Base-by-base conservation (phyloP, 208 protist species). In the Kentomonas sorsogonicus region DNA sequence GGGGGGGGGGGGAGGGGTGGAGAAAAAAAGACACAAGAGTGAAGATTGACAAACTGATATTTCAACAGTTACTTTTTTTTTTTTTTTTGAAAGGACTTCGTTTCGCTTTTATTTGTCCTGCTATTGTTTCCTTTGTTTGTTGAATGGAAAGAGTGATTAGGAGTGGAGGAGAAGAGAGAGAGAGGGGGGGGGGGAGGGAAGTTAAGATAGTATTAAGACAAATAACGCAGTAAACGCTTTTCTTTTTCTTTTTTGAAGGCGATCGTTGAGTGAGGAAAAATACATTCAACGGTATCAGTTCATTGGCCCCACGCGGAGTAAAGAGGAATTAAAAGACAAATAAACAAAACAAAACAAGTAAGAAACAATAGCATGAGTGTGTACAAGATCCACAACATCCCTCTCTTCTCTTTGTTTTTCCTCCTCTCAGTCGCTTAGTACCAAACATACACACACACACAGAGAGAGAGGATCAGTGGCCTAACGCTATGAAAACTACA, bases 101-200 rank as follows among this genome's bases (percentile, higher is more conserved):
- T n/a, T n/a, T n/a, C n/a, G n/a, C n/a, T n/a, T n/a, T n/a, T n/a
- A n/a, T n/a, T n/a, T n/a, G n/a, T n/a, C n/a, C n/a, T n/a, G n/a
- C n/a, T n/a, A n/a, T n/a, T n/a, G n/a, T n/a, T n/a, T n/a, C n/a
- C n/a, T n/a, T n/a, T n/a, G n/a, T n/a, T n/a, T n/a, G n/a, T n/a
- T n/a, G n/a, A n/a, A n/a, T n/a, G n/a, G n/a, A n/a, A n/a, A n/a
- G n/a, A n/a, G n/a, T n/a, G 22, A 23, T 13, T 15, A 3, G 2
- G 39, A 7, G 20, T 20, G 52, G 38, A 27, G 27, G 40, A 50
- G 48, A 50, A 50, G 36, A 60, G 31, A 38, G 6, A 48, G 40
- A 60, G 27, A n/a, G 29, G 10, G 1, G 36, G 18, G 26, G 25
- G 39, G 6, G 39, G 20, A 54, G 29, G n/a, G 36, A 43, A 31